These are phyloP conservation scores for Millerozyma miso DNA, from an alignment of 805 yeast species.

Conservation along the genomic window DNA sequence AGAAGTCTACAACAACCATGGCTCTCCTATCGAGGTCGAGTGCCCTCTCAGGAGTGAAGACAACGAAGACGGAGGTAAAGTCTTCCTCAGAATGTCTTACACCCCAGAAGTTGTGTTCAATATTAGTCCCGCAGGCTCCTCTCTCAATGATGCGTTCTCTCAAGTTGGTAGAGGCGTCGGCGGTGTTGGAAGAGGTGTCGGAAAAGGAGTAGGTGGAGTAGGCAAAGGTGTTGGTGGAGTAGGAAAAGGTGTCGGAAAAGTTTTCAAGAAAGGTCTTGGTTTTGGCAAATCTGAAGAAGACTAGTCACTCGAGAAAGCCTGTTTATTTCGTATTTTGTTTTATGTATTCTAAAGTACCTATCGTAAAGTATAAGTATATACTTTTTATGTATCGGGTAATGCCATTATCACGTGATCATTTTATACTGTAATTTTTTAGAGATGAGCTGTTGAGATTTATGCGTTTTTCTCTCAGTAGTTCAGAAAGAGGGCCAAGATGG, in stretches of 20 bases:
- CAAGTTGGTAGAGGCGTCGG: slow-evolving; percentile 38
- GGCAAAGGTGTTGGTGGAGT: slow-evolving; percentile 38
- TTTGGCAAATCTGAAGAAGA: slow-evolving; percentile 19
- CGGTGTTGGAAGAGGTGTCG: slow-evolving; percentile 40
- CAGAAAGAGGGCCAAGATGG: slow-evolving; percentile 50
- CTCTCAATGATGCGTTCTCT: slow-evolving; percentile 41
- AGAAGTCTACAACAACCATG: slow-evolving; percentile 34
- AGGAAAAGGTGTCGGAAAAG: slow-evolving; percentile 35
- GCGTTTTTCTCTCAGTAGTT: background rate
- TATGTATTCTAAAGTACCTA: background rate
- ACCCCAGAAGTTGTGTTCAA: slow-evolving; percentile 65
- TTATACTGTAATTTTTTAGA: slow-evolving; percentile 4
- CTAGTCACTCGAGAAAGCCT: background rate
- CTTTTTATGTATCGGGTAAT: slow-evolving; percentile 2
- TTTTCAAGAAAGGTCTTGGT: slow-evolving; percentile 33
- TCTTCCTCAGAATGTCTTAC: slow-evolving; percentile 58
- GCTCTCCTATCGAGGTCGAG: slow-evolving; percentile 53
- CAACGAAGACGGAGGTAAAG: slow-evolving; percentile 58
- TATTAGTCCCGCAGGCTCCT: slow-evolving; percentile 29
- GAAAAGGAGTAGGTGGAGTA: slow-evolving; percentile 35
- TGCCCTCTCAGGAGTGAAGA: slow-evolving; percentile 49
- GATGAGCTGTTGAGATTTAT: slow-evolving; percentile 3
- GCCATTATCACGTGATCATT: slow-evolving; percentile 6
- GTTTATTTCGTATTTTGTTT: slow-evolving; percentile 1
- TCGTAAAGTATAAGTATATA: slow-evolving; percentile 1